Conservation (phyloP, 768 basidiomycete genomes). For the Postia placenta region DNA sequence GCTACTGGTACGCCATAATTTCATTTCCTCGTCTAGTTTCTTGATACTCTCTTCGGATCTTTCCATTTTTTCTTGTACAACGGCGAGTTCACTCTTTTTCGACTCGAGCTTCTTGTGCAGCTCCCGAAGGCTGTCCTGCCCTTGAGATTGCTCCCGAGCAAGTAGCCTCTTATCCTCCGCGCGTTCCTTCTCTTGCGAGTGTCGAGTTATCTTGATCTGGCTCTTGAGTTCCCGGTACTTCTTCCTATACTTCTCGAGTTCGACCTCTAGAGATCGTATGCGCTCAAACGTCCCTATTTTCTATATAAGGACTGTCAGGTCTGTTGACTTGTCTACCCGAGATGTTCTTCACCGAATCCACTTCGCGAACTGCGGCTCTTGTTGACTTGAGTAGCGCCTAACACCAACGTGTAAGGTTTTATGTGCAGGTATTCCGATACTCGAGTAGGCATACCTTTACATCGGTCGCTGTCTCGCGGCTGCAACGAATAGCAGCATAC, state of each 20-base stretch:
- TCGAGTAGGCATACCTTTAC: too few species aligned
- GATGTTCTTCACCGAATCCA: background rate
- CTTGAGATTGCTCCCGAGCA: background rate
- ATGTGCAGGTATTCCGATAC: too few species aligned
- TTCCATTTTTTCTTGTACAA: background rate
- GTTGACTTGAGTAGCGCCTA: background rate
- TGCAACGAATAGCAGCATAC: too few species aligned
- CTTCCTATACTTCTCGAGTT: background rate
- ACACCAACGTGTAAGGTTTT: background rate
- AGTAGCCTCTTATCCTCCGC: background rate
- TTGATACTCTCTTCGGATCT: background rate
- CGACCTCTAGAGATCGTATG: background rate
- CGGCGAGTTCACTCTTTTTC: background rate
- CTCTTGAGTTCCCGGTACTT: background rate
- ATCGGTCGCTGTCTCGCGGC: too few species aligned
- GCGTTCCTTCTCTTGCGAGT: background rate
- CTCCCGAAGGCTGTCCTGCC: background rate
- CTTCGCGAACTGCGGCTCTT: background rate
- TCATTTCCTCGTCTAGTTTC: conserved; percentile 6
- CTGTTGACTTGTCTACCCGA: background rate
- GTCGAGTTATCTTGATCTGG: background rate
- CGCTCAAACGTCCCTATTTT: background rate
- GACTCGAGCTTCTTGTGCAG: conserved; percentile 1
- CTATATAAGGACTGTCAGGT: background rate
- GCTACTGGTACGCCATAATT: conserved; percentile 1